Conservation (phyloP, 495 filamentous ascomycete genomes). For the Tuber calosporum region DNA sequence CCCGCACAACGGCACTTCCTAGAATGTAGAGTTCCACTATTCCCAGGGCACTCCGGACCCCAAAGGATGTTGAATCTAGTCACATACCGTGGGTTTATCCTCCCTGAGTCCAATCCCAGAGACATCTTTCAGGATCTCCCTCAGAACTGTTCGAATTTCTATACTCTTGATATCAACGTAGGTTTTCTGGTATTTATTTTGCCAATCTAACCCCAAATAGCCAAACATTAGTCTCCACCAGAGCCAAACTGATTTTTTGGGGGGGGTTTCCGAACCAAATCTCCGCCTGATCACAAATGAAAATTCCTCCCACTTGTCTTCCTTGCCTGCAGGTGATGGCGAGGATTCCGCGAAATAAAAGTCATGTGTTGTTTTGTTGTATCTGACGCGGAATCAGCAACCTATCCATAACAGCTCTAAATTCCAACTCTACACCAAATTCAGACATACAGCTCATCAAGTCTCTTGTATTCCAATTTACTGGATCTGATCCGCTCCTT, state of each 20-base stretch:
- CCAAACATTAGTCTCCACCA: conserved; percentile 1
- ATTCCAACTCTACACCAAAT: neutral
- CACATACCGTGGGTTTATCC: conserved; percentile 40
- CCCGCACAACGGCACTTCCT: neutral
- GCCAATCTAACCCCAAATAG: conserved; percentile 26
- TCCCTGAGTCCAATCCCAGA: conserved; percentile 30
- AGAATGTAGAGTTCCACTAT: neutral
- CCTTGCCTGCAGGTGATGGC: conserved; percentile 24
- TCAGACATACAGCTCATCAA: conserved; percentile 38
- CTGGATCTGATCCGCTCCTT: conserved; percentile 31
- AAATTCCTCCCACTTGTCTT: conserved; percentile 41
- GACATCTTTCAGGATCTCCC: conserved; percentile 36
- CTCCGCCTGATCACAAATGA: conserved; percentile 35
- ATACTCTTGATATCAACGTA: conserved; percentile 39
- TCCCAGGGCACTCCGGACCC: too few relatives aligned
- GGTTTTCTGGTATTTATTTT: conserved; percentile 40
- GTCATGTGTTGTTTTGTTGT: conserved; percentile 39
- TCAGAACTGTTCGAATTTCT: conserved; percentile 31
- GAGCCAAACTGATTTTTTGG: neutral
- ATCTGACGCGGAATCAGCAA: conserved; percentile 16
- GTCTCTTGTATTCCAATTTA: conserved; percentile 38
- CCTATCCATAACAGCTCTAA: neutral
- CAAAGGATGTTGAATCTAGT: neutral
- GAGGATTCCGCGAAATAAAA: conserved; percentile 39
- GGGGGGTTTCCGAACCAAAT: conserved; percentile 29